Percentiles rank a stretch among this genome's conserved stretches.
These are phyloP conservation scores for Agaricus sinodeliciosus DNA, from an alignment of 768 basidiomycete species.

Conservation along the genomic window DNA sequence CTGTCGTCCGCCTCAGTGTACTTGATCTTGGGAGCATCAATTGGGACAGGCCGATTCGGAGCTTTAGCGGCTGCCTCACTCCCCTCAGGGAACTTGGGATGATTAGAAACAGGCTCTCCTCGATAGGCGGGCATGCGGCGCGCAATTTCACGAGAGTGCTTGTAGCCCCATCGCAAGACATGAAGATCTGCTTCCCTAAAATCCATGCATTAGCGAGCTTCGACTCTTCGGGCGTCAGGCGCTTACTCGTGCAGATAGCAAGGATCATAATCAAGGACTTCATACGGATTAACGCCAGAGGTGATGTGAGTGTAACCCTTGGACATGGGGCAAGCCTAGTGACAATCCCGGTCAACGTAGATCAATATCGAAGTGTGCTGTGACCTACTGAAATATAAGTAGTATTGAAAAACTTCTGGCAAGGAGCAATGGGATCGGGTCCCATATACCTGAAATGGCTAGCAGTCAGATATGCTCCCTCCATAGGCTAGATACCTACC, in stretches of 20 bases:
- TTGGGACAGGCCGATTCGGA: constrained; percentile 22
- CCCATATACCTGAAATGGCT: constrained; percentile 15
- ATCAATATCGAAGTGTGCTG: neutral
- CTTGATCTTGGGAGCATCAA: constrained; percentile 27
- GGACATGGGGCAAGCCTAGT: constrained; percentile 33
- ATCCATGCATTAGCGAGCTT: neutral
- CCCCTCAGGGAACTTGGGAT: constrained; percentile 31
- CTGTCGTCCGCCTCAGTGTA: constrained; percentile 37
- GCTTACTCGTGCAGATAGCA: constrained; percentile 38
- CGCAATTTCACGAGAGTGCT: constrained; percentile 44
- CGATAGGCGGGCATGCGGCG: constrained; percentile 44
- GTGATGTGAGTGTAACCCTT: constrained; percentile 43
- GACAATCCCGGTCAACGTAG: neutral
- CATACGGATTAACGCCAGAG: constrained; percentile 32
- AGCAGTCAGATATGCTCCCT: neutral
- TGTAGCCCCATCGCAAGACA: constrained; percentile 46
- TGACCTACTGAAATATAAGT: constrained; percentile 14
- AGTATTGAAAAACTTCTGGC: constrained; percentile 17
- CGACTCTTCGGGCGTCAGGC: neutral
- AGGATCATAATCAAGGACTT: constrained; percentile 37
- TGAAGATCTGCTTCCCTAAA: constrained; percentile 36
- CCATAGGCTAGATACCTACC: constrained; percentile 23
- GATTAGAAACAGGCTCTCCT: constrained; percentile 28
- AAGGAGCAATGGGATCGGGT: constrained; percentile 11
- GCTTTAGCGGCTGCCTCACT: constrained; percentile 23